A percentile compares a stretch with the other conserved stretches of the same genome.
Conservation (phyloP, 208 protist species). For the Leishmania mexicana region DNA sequence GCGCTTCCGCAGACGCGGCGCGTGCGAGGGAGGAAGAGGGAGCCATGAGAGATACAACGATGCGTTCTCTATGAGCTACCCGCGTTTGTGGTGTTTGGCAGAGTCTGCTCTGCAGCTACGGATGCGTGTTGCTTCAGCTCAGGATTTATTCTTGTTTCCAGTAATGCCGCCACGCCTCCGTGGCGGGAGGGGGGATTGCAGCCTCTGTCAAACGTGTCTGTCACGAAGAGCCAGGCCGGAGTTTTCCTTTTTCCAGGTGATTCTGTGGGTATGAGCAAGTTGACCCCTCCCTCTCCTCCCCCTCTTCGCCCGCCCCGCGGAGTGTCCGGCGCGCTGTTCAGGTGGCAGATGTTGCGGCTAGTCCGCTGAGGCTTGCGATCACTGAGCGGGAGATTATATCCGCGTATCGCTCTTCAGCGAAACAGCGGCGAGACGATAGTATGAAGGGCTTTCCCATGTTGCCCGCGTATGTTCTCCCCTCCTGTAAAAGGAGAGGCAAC, state of each 20-base stretch:
- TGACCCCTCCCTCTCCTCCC: background rate
- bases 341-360: background rate
- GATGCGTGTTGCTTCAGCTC: background rate
- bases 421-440: background rate
- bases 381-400: background rate
- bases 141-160: background rate
- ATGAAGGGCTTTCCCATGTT: background rate
- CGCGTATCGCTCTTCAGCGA: background rate
- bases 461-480: background rate
- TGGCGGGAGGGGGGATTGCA: background rate
- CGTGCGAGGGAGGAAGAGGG: background rate
- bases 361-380: background rate
- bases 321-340: background rate
- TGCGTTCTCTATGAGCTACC: background rate
- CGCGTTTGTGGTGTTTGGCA: background rate
- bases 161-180: background rate
- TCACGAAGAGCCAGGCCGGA: background rate
- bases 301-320: too few species aligned
- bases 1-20: constrained; percentile 28
- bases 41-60: background rate
- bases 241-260: background rate
- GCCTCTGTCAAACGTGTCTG: background rate
- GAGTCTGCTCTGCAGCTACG: background rate
- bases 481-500: background rate
- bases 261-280: background rate